phyloP scores from a whole-genome alignment of 306 rosid genomes.

The Acmispon strigosus region DNA sequence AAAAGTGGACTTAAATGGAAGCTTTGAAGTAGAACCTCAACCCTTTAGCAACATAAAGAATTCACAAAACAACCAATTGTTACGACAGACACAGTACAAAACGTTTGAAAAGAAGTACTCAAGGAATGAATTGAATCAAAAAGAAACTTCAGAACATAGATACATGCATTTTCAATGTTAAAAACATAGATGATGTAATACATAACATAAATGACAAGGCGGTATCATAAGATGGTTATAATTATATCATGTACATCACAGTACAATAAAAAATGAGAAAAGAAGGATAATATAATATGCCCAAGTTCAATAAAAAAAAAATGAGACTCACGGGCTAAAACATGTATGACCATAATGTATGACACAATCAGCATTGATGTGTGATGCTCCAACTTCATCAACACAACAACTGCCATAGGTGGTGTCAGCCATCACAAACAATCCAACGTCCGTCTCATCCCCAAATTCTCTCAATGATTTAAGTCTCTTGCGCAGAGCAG shows the following conservation, averaged over 20 bases:
- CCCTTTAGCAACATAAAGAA: slow-evolving; percentile 5
- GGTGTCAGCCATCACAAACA: slow-evolving; percentile 87
- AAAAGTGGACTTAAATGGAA: slow-evolving; percentile 10
- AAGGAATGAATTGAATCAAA: neutral
- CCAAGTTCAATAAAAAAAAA: neutral
- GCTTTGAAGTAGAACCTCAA: neutral
- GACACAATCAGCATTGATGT: slow-evolving; percentile 61
- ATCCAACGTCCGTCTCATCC: slow-evolving; percentile 28
- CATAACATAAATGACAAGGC: neutral
- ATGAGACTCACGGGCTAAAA: slow-evolving; percentile 72
- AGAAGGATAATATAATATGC: neutral
- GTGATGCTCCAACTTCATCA: slow-evolving; percentile 94
- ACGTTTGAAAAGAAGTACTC: neutral
- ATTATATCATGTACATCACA: neutral
- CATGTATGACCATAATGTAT: slow-evolving; percentile 92
- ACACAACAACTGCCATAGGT: slow-evolving; percentile 88
- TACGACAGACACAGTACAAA: neutral
- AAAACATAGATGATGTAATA: neutral
- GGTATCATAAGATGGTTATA: neutral
- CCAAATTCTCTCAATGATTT: slow-evolving; percentile 22
- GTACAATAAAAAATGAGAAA: neutral
- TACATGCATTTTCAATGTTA: neutral
- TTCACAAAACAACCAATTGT: neutral
- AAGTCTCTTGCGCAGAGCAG: slow-evolving; percentile 46
- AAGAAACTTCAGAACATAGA: neutral